These are phyloP conservation scores for Termitomyces eurrhizus DNA, from an alignment of 768 basidiomycete genomes.

Conservation along the genomic window DNA sequence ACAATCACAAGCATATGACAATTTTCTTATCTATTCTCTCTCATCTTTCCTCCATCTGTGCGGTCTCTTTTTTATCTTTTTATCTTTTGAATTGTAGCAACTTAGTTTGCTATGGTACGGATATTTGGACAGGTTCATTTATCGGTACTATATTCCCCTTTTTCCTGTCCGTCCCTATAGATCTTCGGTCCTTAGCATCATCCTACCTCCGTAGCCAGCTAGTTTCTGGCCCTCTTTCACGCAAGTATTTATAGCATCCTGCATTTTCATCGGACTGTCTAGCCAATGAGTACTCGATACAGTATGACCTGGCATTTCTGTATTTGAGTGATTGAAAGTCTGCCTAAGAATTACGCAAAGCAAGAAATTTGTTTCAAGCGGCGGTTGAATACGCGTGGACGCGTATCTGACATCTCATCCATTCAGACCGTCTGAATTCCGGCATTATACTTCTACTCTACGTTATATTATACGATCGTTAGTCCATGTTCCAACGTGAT, in stretches of 20 bases:
- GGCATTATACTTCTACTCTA: background rate
- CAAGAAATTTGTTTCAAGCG: conserved; percentile 18
- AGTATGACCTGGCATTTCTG: background rate
- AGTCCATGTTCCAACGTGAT: conserved; percentile 83
- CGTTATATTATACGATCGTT: conserved; percentile 8
- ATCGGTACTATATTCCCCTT: background rate
- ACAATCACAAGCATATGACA: conserved; percentile 17
- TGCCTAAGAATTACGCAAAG: background rate
- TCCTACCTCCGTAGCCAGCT: background rate
- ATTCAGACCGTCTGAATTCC: conserved; percentile 2
- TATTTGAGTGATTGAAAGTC: background rate
- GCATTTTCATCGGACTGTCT: conserved; percentile 9
- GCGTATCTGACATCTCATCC: conserved; percentile 16
- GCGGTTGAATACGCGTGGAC: conserved; percentile 22
- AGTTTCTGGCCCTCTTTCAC: conserved; percentile 1
- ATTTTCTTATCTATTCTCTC: conserved; percentile 12
- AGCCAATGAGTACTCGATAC: conserved; percentile 10
- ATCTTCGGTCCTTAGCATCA: background rate
- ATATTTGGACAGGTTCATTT: conserved; percentile 16
- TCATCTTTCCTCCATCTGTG: conserved; percentile 3
- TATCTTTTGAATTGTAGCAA: background rate
- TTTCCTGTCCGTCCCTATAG: background rate
- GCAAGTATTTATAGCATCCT: conserved; percentile 11
- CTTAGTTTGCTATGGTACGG: conserved; percentile 7
- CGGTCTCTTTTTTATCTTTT: background rate